Conservation (phyloP, 129 eudicot genomes). For the Flaveria ramosissima region DNA sequence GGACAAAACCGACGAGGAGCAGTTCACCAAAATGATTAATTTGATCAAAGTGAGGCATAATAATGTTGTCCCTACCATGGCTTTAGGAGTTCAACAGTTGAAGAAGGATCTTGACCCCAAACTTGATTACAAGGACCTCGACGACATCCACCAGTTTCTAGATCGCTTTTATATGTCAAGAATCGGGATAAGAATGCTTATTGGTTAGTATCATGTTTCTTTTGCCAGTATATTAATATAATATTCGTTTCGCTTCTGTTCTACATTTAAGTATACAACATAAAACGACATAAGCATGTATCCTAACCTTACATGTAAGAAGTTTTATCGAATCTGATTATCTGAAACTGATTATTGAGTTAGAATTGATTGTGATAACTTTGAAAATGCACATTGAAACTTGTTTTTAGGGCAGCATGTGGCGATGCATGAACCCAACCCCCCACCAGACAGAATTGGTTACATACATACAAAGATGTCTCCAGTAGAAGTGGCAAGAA, state of each 20-base stretch:
- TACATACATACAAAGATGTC: slow-evolving; percentile 95
- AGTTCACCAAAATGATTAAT: slow-evolving; percentile 83
- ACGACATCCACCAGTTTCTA: slow-evolving; percentile 88
- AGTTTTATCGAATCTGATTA: neutral
- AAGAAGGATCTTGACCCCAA: slow-evolving; percentile 70
- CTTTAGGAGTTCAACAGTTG: slow-evolving; percentile 90
- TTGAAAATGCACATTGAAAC: neutral
- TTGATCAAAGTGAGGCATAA: slow-evolving; percentile 94
- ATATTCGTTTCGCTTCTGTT: neutral
- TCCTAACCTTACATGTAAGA: neutral
- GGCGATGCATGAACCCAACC: slow-evolving; percentile 89
- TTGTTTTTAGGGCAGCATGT: slow-evolving; percentile 78
- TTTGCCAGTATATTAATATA: neutral
- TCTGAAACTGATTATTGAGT: neutral
- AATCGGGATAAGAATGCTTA: slow-evolving; percentile 96
- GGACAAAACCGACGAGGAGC: slow-evolving; percentile 67
- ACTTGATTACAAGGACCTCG: slow-evolving; percentile 58
- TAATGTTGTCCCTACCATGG: slow-evolving; percentile 96
- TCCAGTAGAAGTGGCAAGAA: slow-evolving; percentile 76
- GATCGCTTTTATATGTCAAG: slow-evolving; percentile 98
- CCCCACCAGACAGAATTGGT: slow-evolving; percentile 76
- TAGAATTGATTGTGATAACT: neutral
- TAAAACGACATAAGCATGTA: neutral
- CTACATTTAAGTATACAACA: neutral
- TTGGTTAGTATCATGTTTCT: slow-evolving; percentile 56